Base-by-base conservation (phyloP, 192 early-diverging fungal genomes). In the Polychytrium aggregatum region DNA sequence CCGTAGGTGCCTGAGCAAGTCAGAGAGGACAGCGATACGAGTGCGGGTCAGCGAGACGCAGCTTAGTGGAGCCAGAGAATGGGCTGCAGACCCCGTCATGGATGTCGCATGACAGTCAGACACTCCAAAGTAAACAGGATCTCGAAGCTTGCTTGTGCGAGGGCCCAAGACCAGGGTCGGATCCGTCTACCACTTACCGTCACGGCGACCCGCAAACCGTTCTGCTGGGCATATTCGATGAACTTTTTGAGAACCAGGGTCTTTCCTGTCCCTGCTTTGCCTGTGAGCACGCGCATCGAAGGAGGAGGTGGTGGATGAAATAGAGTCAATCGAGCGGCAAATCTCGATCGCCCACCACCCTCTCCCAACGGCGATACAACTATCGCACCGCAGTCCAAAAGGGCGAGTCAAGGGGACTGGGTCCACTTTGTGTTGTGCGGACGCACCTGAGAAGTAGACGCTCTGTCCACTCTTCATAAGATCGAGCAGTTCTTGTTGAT, bases 221-320 rank as follows among this genome's bases (percentile, higher is more conserved):
- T 17, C 28, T 10, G 11, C 31, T 37, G 26, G 14, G 43, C 37
- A 34, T 31, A 3, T 6, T 41, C 27, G 26, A 73, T 44, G 42
- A 70, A 70, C 24, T 59, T 20, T 3, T 41, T 10, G 21, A 73
- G 46, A 11, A 70, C 62, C 38, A 55, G 53, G 0, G 63, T 70
- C 44, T 73, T 73, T 3, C 71, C 71, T 0, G 67, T 59, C 28
- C 71, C 71, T 6, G 71, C 71, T 27, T 64, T 62, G 20, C 71
- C 65, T 50, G 34, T 13, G 47, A 43, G n/a, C 10, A 29, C 20
- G 38, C 37, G 30, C 25, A 46, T n/a, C n/a, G n/a, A n/a, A n/a
- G n/a, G n/a, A n/a, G n/a, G n/a, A n/a, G n/a, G n/a, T n/a, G n/a
- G n/a, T n/a, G n/a, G n/a, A n/a, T n/a, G n/a, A n/a, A n/a, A n/a